phyloP scores from a whole-genome alignment of 2,329 filamentous ascomycete species.

The Anthostomella pinea region DNA sequence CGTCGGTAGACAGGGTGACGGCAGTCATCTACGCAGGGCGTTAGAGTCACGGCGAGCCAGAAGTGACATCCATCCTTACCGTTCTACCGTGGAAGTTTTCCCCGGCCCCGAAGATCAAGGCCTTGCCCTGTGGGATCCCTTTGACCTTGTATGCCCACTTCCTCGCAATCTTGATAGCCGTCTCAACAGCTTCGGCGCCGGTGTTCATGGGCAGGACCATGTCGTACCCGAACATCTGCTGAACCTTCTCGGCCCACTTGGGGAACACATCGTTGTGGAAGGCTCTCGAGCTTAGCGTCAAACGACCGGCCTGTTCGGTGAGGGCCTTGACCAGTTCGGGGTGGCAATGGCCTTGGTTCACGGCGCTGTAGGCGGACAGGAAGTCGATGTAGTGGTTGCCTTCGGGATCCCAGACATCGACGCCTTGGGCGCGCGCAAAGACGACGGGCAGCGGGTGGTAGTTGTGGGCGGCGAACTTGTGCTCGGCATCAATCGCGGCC shows the following conservation, averaged over 20 bases:
- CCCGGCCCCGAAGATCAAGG: slow-evolving; percentile 76
- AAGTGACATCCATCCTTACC: slow-evolving; percentile 48
- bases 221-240: slow-evolving; percentile 86
- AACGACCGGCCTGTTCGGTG: slow-evolving; percentile 79
- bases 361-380: slow-evolving; percentile 94
- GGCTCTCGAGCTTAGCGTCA: slow-evolving; percentile 89
- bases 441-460: slow-evolving; percentile 96
- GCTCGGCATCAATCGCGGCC: slow-evolving; percentile 76
- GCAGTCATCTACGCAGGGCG: slow-evolving; percentile 69
- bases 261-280: slow-evolving; percentile 99
- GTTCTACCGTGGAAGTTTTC: slow-evolving; percentile 98
- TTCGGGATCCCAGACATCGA: slow-evolving; percentile 95
- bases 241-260: slow-evolving; percentile 89
- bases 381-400: slow-evolving; percentile 95
- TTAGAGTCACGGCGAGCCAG: slow-evolving; percentile 10
- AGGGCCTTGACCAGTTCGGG: slow-evolving; percentile 91
- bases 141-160: slow-evolving; percentile 99
- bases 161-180: slow-evolving; percentile 89
- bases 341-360: slow-evolving; percentile 98
- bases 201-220: slow-evolving; percentile 99
- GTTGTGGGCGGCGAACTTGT: slow-evolving; percentile 91
- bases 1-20: slow-evolving; percentile 91
- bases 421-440: slow-evolving; percentile 80
- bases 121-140: slow-evolving; percentile 79
- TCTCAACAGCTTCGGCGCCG: slow-evolving; percentile 93